Evolutionary conservation across 768 basidiomycete genomes (phyloP).

Genomic region (Exidia glandulosa): DNA sequence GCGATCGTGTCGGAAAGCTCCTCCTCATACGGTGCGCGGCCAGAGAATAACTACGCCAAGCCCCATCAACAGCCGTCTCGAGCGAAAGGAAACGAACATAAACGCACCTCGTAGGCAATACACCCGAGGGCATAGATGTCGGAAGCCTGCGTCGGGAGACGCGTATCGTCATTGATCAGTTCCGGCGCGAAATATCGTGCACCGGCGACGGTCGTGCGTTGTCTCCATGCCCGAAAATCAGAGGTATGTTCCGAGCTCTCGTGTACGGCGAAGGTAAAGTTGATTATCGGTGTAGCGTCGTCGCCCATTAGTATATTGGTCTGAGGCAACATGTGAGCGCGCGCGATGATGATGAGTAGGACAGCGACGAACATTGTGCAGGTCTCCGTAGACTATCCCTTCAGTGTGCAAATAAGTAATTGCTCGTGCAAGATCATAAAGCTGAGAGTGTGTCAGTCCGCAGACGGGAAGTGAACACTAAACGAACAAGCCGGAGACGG

Average conservation of each 20-base stretch:
- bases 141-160: background rate
- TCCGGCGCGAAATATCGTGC: background rate
- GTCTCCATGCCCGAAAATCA: background rate
- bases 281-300: background rate
- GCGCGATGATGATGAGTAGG: background rate
- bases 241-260: background rate
- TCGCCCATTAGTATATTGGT: background rate
- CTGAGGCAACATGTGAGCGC: background rate
- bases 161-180: background rate
- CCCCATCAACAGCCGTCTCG: background rate
- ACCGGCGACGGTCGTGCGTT: background rate
- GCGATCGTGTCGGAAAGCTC: background rate
- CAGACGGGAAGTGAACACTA: background rate
- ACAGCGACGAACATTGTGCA: background rate
- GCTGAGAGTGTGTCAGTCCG: background rate
- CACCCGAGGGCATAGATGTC: background rate
- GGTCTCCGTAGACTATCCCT: background rate
- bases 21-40: background rate
- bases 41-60: background rate
- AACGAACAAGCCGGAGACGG: background rate
- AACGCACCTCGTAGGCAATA: background rate
- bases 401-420: background rate
- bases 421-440: background rate
- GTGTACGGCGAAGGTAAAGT: background rate
- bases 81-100: background rate